These are phyloP conservation scores for Ascochyta pisi DNA, from an alignment of 2,329 filamentous ascomycete genomes.

Conservation along the genomic window DNA sequence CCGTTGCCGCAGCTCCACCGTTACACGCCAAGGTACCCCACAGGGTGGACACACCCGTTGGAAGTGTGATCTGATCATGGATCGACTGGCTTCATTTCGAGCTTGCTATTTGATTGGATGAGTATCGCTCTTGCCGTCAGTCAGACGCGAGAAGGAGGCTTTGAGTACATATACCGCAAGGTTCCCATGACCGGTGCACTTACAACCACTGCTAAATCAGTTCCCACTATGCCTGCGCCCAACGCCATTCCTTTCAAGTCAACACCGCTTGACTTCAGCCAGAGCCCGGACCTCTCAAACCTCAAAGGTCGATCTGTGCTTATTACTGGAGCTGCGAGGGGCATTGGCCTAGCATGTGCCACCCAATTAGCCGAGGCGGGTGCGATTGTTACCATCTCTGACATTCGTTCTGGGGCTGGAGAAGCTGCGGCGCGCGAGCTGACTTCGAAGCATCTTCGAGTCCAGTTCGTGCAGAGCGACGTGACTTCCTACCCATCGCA, in stretches of 20 bases:
- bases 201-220: background rate
- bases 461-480: constrained; percentile 42
- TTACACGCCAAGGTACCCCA: constrained; percentile 2
- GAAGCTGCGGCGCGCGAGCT: constrained; percentile 18
- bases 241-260: constrained; percentile 5
- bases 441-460: constrained; percentile 22
- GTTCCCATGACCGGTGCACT: too few species aligned
- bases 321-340: constrained; percentile 36
- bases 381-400: constrained; percentile 35
- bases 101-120: background rate
- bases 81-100: background rate
- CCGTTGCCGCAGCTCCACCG: background rate
- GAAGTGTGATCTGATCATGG: background rate
- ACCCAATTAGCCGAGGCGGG: constrained; percentile 28
- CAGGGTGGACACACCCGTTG: constrained; percentile 1
- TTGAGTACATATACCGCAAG: background rate
- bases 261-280: constrained; percentile 17
- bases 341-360: constrained; percentile 36
- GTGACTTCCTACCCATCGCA: constrained; percentile 40
- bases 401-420: constrained; percentile 27
- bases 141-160: background rate
- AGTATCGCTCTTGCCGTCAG: background rate
- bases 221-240: background rate
- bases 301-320: constrained; percentile 29
- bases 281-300: constrained; percentile 21